These are phyloP conservation scores for Diplodia intermedia DNA, from an alignment of 2,329 filamentous ascomycete species.

Conservation along the genomic window DNA sequence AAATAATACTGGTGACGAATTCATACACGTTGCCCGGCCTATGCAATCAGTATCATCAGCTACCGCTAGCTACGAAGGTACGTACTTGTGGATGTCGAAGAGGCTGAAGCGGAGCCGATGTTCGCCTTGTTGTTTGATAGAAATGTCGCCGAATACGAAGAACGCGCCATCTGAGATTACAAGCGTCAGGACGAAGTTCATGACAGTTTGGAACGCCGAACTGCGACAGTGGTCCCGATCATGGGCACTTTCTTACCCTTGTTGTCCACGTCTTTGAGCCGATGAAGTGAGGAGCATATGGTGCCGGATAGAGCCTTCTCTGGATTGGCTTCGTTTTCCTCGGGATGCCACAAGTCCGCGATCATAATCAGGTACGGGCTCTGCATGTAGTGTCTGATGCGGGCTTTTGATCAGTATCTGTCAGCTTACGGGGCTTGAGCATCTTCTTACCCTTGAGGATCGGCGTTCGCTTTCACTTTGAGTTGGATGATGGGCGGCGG, in stretches of 20 bases:
- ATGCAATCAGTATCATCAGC: neutral
- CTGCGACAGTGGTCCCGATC: neutral
- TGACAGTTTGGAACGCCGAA: neutral
- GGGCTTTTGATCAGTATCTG: constrained; percentile 35
- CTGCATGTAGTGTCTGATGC: constrained; percentile 64
- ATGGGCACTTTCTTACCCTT: constrained; percentile 50
- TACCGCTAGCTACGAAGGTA: constrained; percentile 6
- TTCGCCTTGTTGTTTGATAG: constrained; percentile 74
- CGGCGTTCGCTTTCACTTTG: constrained; percentile 56
- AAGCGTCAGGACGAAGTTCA: constrained; percentile 17
- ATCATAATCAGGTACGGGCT: constrained; percentile 70
- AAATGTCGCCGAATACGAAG: constrained; percentile 91
- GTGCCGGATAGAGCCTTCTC: constrained; percentile 71
- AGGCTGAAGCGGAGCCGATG: constrained; percentile 79
- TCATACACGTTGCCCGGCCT: constrained; percentile 38
- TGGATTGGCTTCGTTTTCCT: constrained; percentile 52
- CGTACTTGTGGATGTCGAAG: constrained; percentile 72
- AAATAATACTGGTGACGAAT: constrained; percentile 62
- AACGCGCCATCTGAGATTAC: constrained; percentile 72
- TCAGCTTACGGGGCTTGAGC: neutral
- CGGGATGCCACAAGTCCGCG: constrained; percentile 58
- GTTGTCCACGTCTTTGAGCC: constrained; percentile 79
- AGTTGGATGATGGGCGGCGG: constrained; percentile 85
- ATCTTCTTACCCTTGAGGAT: constrained; percentile 67
- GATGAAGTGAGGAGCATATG: constrained; percentile 79